These are phyloP conservation scores for Castanopsis chinensis DNA, from an alignment of 306 rosid species.

Conservation along the genomic window DNA sequence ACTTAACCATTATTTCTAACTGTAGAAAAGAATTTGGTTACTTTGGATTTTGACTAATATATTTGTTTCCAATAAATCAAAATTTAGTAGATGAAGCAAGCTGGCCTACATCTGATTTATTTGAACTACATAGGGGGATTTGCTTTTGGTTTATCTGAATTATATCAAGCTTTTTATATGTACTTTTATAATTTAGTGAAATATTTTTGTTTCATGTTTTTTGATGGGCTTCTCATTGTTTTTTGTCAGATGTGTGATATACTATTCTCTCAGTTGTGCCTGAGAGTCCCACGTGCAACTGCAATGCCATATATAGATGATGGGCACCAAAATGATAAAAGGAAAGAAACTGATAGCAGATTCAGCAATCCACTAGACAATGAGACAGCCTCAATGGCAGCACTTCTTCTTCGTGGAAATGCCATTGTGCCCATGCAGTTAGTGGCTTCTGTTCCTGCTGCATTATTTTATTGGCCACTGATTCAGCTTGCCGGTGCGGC, in stretches of 20 bases:
- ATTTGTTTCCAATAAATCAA: background rate
- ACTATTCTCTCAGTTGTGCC: slow-evolving; percentile 89
- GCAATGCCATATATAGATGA: slow-evolving; percentile 65
- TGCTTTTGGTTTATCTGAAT: no score
- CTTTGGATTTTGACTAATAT: background rate
- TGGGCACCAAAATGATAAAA: slow-evolving; percentile 30
- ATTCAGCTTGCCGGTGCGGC: slow-evolving; percentile 98
- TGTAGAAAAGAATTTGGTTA: background rate
- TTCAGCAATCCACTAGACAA: slow-evolving; percentile 52
- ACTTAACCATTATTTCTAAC: no score
- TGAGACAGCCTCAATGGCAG: slow-evolving; percentile 78
- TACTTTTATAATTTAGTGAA: background rate
- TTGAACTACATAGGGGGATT: no score
- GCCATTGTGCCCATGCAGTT: slow-evolving; percentile 94
- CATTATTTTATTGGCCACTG: slow-evolving; percentile 89
- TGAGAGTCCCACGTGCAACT: slow-evolving; percentile 75
- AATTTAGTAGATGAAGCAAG: background rate
- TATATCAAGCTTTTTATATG: no score
- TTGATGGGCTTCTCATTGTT: background rate
- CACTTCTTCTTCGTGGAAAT: slow-evolving; percentile 78
- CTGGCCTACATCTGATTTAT: background rate
- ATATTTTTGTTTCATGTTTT: background rate
- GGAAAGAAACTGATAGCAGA: slow-evolving; percentile 57
- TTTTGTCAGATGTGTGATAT: slow-evolving; percentile 91
- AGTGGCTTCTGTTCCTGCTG: slow-evolving; percentile 92